Conservation (phyloP, 1,284 basidiomycete genomes). For the Heliocybe sulcata region DNA sequence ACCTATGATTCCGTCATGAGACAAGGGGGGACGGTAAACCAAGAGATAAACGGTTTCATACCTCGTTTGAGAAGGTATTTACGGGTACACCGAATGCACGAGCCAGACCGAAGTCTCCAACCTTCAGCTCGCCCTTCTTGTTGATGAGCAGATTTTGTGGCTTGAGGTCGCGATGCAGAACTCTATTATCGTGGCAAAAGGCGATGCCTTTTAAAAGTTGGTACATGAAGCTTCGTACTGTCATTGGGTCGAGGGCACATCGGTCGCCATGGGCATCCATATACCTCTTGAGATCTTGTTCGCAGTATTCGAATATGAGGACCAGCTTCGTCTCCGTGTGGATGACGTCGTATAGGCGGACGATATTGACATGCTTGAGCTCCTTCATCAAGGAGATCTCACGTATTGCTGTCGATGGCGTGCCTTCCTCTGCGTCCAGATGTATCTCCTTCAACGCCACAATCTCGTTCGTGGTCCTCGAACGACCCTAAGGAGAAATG, state of each 20-base stretch:
- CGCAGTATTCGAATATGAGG: slow-evolving; percentile 98
- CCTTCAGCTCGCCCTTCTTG: slow-evolving; percentile 92
- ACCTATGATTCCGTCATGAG: too few relatives aligned
- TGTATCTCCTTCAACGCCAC: slow-evolving; percentile 93
- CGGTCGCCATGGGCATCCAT: slow-evolving; percentile 98
- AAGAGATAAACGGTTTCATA: slow-evolving; percentile 28
- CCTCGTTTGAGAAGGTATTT: slow-evolving; percentile 95
- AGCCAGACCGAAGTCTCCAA: slow-evolving; percentile 95
- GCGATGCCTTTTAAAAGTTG: slow-evolving; percentile 96
- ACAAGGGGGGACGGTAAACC: too few relatives aligned
- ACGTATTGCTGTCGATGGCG: slow-evolving; percentile 90
- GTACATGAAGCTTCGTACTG: slow-evolving; percentile 97
- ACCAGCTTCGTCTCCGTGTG: slow-evolving; percentile 98
- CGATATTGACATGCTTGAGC: slow-evolving; percentile 91
- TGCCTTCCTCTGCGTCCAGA: slow-evolving; percentile 93
- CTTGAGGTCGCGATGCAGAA: slow-evolving; percentile 95
- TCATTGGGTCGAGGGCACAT: slow-evolving; percentile 87
- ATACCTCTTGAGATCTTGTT: slow-evolving; percentile 98
- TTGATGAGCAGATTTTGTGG: slow-evolving; percentile 98
- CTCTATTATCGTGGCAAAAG: slow-evolving; percentile 98
- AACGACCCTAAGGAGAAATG: slow-evolving; percentile 55
- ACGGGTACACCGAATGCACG: slow-evolving; percentile 95
- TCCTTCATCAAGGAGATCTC: slow-evolving; percentile 98
- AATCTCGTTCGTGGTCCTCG: slow-evolving; percentile 83
- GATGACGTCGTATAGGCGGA: slow-evolving; percentile 96